phyloP scores from a whole-genome alignment of 2,329 filamentous ascomycete genomes.

The Claviceps purpurea region DNA sequence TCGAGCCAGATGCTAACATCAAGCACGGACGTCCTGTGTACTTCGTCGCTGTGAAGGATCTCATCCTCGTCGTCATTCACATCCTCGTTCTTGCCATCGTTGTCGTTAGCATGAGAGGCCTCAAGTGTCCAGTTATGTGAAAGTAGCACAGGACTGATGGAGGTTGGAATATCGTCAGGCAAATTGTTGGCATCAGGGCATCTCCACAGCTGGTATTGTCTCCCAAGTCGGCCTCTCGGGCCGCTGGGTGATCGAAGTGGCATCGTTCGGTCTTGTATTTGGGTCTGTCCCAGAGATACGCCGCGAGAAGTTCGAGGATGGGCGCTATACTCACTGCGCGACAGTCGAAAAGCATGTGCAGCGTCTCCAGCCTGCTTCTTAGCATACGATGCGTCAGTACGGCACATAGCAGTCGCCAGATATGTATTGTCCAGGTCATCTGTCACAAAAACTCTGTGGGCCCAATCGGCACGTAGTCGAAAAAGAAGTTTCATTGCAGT shows the following conservation, averaged over 20 bases:
- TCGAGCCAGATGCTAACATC: constrained; percentile 63
- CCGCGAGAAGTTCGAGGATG: constrained; percentile 31
- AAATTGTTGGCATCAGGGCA: constrained; percentile 43
- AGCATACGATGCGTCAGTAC: constrained; percentile 41
- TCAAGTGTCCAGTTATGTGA: constrained; percentile 17
- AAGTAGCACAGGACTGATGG: constrained; percentile 38
- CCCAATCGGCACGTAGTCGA: constrained; percentile 69
- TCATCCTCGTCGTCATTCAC: constrained; percentile 8
- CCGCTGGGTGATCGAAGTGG: constrained; percentile 30
- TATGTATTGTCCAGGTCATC: constrained; percentile 57
- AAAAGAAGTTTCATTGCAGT: constrained; percentile 69
- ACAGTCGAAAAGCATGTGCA: constrained; percentile 28
- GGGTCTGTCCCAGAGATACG: constrained; percentile 36
- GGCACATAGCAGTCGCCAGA: constrained; percentile 58
- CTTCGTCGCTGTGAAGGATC: constrained; percentile 16
- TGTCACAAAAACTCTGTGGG: constrained; percentile 61
- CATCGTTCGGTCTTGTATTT: constrained; percentile 27
- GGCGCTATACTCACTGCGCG: constrained; percentile 30
- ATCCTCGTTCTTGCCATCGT: neutral
- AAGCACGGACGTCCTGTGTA: constrained; percentile 28
- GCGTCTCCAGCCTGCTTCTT: constrained; percentile 39
- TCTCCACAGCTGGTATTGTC: constrained; percentile 43
- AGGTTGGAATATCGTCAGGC: constrained; percentile 31
- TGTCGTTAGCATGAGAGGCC: neutral
- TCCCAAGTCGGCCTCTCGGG: constrained; percentile 16